A percentile compares a stretch with the other conserved stretches of the same genome.
phyloP scores from a whole-genome alignment of 345 rosid genomes.

The Salix koriyanagi region DNA sequence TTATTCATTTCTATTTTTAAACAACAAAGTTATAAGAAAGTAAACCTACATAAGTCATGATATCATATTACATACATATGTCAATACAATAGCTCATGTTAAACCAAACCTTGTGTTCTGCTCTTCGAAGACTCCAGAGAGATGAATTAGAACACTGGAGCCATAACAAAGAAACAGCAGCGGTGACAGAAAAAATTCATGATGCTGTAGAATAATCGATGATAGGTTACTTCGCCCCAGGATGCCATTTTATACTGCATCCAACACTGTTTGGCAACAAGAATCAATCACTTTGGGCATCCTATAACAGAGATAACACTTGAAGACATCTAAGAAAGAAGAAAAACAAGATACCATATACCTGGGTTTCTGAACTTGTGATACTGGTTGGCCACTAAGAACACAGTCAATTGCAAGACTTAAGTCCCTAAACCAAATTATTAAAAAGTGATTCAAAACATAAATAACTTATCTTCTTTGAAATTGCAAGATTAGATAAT shows the following conservation, averaged over 20 bases:
- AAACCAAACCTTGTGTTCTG: background rate
- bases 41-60: background rate
- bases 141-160: background rate
- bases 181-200: background rate
- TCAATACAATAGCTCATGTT: background rate
- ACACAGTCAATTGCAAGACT: constrained; percentile 64
- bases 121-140: background rate
- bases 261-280: constrained; percentile 53
- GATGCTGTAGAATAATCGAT: background rate
- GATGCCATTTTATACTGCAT: constrained; percentile 98
- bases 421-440: constrained; percentile 48
- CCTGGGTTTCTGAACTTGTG: constrained; percentile 77
- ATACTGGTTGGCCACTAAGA: constrained; percentile 70
- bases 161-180: background rate
- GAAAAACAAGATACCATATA: constrained; percentile 9
- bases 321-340: background rate
- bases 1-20: too few relatives aligned
- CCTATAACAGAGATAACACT: constrained; percentile 7
- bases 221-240: constrained; percentile 25
- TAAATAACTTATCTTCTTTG: background rate
- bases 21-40: background rate
- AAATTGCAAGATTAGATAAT: background rate
- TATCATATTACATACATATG: background rate
- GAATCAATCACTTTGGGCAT: constrained; percentile 14
- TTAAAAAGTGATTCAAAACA: constrained; percentile 12